Percentiles rank a stretch among this genome's conserved stretches.
These are phyloP conservation scores for Berkeleyomyces basicola DNA, from an alignment of 2,329 filamentous ascomycete species.

Conservation along the genomic window DNA sequence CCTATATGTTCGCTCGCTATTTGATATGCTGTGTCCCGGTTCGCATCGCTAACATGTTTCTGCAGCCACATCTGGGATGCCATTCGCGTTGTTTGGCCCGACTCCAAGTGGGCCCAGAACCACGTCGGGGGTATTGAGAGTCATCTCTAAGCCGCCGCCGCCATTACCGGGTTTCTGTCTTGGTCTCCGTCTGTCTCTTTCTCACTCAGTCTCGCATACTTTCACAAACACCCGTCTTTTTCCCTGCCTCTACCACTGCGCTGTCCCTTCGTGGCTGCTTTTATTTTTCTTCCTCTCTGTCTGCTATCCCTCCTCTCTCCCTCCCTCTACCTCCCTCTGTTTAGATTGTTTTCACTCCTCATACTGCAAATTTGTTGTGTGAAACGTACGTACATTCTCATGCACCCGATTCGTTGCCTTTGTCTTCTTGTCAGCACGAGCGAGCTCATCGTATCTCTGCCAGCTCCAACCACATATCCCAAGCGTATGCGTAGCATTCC, in stretches of 20 bases:
- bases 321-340: not conserved
- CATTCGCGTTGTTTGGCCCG: constrained; percentile 79
- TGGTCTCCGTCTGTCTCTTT: not conserved
- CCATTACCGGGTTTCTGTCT: not conserved
- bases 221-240: no score
- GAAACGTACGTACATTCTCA: not conserved
- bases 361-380: no score
- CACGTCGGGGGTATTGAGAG: constrained; percentile 54
- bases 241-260: no score
- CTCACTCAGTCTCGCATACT: no score
- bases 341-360: not conserved
- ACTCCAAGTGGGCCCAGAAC: constrained; percentile 66
- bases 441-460: not conserved
- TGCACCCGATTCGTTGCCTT: not conserved
- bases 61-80: constrained; percentile 84
- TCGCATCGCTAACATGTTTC: constrained; percentile 9
- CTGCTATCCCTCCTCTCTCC: not conserved
- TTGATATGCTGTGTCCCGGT: constrained; percentile 14
- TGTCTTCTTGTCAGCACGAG: not conserved
- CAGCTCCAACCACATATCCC: not conserved
- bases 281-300: not conserved
- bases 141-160: constrained; percentile 40
- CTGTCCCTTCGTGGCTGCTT: not conserved
- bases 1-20: constrained; percentile 5
- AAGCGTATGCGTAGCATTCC: constrained; percentile 2